A percentile compares a stretch with the other conserved stretches of the same genome.
phyloP scores from a whole-genome alignment of 2,329 filamentous ascomycete species.

The Scedosporium minutisporum region DNA sequence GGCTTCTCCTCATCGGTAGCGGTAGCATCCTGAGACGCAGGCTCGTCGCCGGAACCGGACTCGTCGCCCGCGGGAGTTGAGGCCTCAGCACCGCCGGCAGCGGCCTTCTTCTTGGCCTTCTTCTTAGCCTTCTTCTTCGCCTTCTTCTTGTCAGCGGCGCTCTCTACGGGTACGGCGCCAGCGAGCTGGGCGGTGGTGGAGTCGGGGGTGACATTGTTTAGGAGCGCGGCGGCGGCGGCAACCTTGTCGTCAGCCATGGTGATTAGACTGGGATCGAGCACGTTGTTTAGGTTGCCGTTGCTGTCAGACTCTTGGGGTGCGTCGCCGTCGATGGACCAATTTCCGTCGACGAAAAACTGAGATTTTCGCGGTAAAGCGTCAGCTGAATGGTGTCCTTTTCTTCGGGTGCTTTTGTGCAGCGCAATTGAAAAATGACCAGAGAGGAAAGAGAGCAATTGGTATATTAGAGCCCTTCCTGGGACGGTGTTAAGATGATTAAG shows the following conservation, averaged over 20 bases:
- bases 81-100: constrained; percentile 4
- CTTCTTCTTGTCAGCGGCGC: constrained; percentile 36
- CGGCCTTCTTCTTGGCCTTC: constrained; percentile 14
- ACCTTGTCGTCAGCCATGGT: constrained; percentile 23
- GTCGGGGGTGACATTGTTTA: constrained; percentile 59
- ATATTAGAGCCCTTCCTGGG: background rate
- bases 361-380: constrained; percentile 24
- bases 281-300: constrained; percentile 85
- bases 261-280: constrained; percentile 69
- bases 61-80: background rate
- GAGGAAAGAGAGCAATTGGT: background rate
- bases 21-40: background rate
- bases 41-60: constrained; percentile 2
- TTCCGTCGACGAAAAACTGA: constrained; percentile 84
- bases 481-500: background rate
- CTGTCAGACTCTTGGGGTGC: constrained; percentile 75
- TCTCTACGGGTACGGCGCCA: constrained; percentile 16
- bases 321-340: constrained; percentile 75
- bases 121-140: constrained; percentile 25
- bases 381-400: constrained; percentile 8
- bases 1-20: background rate
- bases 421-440: constrained; percentile 3
- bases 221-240: constrained; percentile 23
- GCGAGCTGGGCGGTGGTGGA: constrained; percentile 65
- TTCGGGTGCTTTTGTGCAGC: background rate